A percentile compares a stretch with the other conserved stretches of the same genome.
phyloP scores from a whole-genome alignment of 2,329 filamentous ascomycete genomes.

The Stagonosporopsis rhizophila region DNA sequence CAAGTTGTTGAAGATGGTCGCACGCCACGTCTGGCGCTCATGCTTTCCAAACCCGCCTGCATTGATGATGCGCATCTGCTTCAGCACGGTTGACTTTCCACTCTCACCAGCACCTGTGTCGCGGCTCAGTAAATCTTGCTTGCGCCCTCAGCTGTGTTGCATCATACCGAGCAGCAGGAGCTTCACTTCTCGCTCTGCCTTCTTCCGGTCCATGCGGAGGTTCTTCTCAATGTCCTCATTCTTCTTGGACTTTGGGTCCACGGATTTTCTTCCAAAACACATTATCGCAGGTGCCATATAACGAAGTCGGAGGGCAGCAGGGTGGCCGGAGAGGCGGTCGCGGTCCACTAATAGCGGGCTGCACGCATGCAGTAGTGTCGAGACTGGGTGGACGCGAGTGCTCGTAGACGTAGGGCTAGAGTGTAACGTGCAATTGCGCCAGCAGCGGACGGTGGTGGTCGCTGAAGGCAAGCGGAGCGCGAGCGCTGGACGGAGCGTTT shows the following conservation, averaged over 20 bases:
- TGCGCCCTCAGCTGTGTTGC: conserved; percentile 21
- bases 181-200: conserved; percentile 86
- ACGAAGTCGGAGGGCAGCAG: conserved; percentile 12
- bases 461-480: conserved; percentile 16
- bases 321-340: conserved; percentile 11
- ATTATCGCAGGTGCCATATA: conserved; percentile 54
- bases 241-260: conserved; percentile 56
- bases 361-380: conserved; percentile 18
- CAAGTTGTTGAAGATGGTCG: conserved; percentile 95
- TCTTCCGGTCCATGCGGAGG: conserved; percentile 87
- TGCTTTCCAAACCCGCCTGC: conserved; percentile 87
- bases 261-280: conserved; percentile 60
- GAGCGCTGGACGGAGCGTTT: conserved; percentile 5
- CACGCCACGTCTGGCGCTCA: conserved; percentile 92
- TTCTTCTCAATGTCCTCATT: conserved; percentile 82
- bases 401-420: conserved; percentile 9
- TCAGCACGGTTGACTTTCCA: conserved; percentile 94
- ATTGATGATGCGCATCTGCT: conserved; percentile 99
- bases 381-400: conserved; percentile 1
- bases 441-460: conserved; percentile 16
- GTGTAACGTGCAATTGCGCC: conserved; percentile 10
- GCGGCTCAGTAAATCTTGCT: conserved; percentile 31
- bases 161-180: conserved; percentile 84
- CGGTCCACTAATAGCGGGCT: conserved; percentile 15
- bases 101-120: conserved; percentile 86